A percentile compares a stretch with the other conserved stretches of the same genome.
Conservation (phyloP, 345 rosid species). For the Arabis alpina region DNA sequence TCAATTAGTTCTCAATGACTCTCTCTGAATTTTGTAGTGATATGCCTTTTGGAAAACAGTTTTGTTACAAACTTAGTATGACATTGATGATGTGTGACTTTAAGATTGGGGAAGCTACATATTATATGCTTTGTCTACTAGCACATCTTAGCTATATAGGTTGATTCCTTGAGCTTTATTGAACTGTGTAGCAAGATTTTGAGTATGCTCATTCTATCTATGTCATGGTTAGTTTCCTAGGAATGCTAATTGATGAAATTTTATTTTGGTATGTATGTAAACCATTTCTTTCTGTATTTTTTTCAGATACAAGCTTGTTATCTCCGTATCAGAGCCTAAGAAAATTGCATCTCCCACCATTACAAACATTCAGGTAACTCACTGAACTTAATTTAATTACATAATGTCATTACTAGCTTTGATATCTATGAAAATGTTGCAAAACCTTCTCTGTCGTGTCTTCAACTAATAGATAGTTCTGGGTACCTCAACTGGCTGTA, state of each 20-base stretch:
- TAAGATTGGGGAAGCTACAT: conserved; percentile 20
- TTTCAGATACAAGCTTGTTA: conserved; percentile 87
- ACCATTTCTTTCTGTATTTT: conserved; percentile 28
- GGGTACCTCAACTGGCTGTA: conserved; percentile 23
- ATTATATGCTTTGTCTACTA: conserved; percentile 17
- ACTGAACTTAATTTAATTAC: not conserved
- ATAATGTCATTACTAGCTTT: conserved; percentile 3
- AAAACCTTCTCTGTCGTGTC: not conserved
- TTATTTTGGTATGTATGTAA: conserved; percentile 11
- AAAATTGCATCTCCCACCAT: conserved; percentile 78
- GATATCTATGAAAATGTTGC: conserved; percentile 6
- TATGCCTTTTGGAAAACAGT: not conserved
- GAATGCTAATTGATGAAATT: not conserved
- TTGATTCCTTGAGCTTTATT: conserved; percentile 15
- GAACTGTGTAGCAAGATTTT: not conserved
- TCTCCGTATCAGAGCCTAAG: conserved; percentile 79
- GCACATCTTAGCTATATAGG: conserved; percentile 11
- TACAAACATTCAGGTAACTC: conserved; percentile 81
- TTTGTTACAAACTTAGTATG: not conserved
- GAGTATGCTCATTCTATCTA: conserved; percentile 10
- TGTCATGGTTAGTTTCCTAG: conserved; percentile 6
- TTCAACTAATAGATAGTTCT: conserved; percentile 23
- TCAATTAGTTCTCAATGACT: conserved; percentile 26
- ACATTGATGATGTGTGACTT: conserved; percentile 2
- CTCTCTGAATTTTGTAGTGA: not conserved